Conservation (phyloP, 352 stramenopile genomes). For the Phytophthora pisi region DNA sequence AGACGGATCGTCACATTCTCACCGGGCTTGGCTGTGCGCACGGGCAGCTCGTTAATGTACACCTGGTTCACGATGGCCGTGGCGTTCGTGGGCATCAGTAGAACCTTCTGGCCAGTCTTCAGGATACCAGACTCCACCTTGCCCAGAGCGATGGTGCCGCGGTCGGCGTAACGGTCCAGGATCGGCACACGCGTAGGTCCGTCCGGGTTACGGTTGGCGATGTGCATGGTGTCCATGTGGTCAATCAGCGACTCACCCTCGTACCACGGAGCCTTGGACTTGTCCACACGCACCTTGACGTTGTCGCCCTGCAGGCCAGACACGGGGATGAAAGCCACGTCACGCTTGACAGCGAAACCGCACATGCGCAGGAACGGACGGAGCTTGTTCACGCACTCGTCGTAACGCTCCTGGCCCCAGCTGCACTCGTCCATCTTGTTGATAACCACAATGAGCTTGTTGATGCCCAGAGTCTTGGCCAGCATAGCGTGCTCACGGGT, state of each 20-base stretch:
- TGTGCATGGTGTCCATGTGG: conserved; percentile 93
- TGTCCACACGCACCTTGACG: conserved; percentile 91
- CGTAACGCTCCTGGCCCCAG: conserved; percentile 92
- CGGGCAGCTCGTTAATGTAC: conserved; percentile 94
- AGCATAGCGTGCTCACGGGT: conserved; percentile 99
- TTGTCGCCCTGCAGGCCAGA: conserved; percentile 96
- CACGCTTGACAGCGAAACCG: conserved; percentile 98
- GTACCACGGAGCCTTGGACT: conserved; percentile 92
- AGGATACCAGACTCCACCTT: conserved; percentile 98
- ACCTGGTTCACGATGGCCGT: conserved; percentile 73
- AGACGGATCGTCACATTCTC: conserved; percentile 99
- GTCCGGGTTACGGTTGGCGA: conserved; percentile 89
- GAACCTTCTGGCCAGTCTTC: conserved; percentile 92
- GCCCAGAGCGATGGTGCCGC: conserved; percentile 96
- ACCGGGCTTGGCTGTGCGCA: conserved; percentile 94
- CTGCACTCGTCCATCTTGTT: conserved; percentile 99
- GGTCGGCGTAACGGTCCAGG: conserved; percentile 97
- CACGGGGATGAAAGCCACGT: conserved; percentile 98
- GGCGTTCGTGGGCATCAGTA: conserved; percentile 94
- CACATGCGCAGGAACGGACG: conserved; percentile 93
- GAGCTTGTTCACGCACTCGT: conserved; percentile 95
- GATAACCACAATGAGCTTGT: conserved; percentile 98
- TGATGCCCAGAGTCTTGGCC: conserved; percentile 98
- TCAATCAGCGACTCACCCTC: conserved; percentile 94
- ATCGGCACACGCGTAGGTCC: conserved; percentile 95